These are phyloP conservation scores for Talaromyces islandicus DNA, from an alignment of 2,329 filamentous ascomycete species.

Conservation along the genomic window DNA sequence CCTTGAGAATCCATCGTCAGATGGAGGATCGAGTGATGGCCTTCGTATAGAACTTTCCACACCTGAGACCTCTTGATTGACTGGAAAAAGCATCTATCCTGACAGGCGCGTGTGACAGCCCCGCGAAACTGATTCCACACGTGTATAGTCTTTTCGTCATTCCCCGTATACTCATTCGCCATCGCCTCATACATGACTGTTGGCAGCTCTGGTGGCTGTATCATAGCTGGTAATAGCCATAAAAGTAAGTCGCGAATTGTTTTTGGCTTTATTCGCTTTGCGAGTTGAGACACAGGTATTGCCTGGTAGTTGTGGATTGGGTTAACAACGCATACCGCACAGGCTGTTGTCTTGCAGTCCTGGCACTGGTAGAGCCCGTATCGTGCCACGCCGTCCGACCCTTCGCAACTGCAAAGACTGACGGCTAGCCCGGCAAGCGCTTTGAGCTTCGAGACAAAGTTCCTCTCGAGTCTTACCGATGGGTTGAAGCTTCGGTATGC, in stretches of 20 bases:
- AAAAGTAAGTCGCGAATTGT: slow-evolving; percentile 42
- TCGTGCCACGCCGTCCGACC: slow-evolving; percentile 32
- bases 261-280: slow-evolving; percentile 32
- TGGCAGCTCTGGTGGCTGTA: slow-evolving; percentile 1
- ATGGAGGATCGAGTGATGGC: slow-evolving; percentile 18
- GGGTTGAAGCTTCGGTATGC: slow-evolving; percentile 13
- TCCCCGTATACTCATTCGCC: neutral
- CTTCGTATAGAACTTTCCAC: slow-evolving; percentile 27
- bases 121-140: slow-evolving; percentile 30
- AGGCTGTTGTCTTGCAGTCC: slow-evolving; percentile 51
- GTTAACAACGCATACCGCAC: slow-evolving; percentile 48
- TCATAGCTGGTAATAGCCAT: slow-evolving; percentile 33
- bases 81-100: slow-evolving; percentile 23
- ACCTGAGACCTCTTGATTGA: slow-evolving; percentile 22
- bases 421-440: slow-evolving; percentile 27
- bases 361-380: slow-evolving; percentile 43
- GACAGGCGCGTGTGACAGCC: slow-evolving; percentile 20
- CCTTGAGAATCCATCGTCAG: slow-evolving; percentile 19
- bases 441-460: slow-evolving; percentile 16
- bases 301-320: slow-evolving; percentile 44
- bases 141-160: slow-evolving; percentile 11
- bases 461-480: neutral
- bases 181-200: neutral
- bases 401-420: slow-evolving; percentile 55
- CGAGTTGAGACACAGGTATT: slow-evolving; percentile 11